phyloP scores from a whole-genome alignment of 192 early-diverging fungal genomes.

The Coemansia sp. region DNA sequence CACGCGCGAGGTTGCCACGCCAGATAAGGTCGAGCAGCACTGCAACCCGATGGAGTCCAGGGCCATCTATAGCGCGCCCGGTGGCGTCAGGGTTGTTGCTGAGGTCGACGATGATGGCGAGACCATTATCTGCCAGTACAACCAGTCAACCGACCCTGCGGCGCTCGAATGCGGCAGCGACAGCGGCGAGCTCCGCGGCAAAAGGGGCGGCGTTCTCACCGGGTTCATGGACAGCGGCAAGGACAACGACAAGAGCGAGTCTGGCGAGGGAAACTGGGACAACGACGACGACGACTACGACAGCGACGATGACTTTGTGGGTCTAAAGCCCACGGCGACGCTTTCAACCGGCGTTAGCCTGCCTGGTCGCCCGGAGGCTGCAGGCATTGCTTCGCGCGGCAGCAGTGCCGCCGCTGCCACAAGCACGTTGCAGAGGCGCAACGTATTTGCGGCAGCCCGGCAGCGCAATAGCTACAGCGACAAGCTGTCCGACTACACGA shows the following conservation, averaged over 20 bases:
- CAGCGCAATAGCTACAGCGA: slow-evolving; percentile 20
- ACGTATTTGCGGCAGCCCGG: slow-evolving; percentile 27
- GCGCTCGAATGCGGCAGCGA: slow-evolving; percentile 45
- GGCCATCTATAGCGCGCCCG: slow-evolving; percentile 16
- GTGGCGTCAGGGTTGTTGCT: slow-evolving; percentile 33
- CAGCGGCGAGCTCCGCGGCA: slow-evolving; percentile 1
- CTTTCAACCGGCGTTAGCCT: slow-evolving; percentile 27
- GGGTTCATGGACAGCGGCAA: slow-evolving; percentile 43
- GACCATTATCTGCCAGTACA: slow-evolving; percentile 48
- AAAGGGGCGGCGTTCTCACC: not conserved
- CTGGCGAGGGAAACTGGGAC: slow-evolving; percentile 41
- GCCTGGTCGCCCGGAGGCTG: slow-evolving; percentile 10
- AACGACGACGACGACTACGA: slow-evolving; percentile 41
- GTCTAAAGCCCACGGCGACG: slow-evolving; percentile 13
- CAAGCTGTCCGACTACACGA: slow-evolving; percentile 29
- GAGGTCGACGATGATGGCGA: slow-evolving; percentile 55
- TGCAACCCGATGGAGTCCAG: slow-evolving; percentile 16
- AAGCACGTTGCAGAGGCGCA: slow-evolving; percentile 31
- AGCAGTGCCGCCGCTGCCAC: no score
- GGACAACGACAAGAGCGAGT: slow-evolving; percentile 47
- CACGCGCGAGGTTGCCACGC: slow-evolving; percentile 31
- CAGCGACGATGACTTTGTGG: slow-evolving; percentile 48
- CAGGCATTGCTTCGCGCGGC: slow-evolving; percentile 1
- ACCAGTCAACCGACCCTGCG: slow-evolving; percentile 29
- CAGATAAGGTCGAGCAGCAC: slow-evolving; percentile 21